Conservation (phyloP, 2,329 filamentous ascomycete genomes). For the Alternaria sp. region DNA sequence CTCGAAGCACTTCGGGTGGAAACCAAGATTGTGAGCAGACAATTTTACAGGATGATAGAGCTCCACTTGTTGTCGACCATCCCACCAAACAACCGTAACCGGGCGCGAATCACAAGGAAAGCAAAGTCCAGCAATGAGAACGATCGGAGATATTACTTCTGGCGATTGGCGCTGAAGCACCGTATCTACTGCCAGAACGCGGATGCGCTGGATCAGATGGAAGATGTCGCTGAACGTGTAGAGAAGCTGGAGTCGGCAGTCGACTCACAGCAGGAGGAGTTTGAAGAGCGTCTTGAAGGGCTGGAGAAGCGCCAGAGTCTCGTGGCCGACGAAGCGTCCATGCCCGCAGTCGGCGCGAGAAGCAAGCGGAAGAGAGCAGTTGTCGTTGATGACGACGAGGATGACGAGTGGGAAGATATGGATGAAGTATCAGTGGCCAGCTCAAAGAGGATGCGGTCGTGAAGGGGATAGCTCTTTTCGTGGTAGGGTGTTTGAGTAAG, state of each 20-base stretch:
- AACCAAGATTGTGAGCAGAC: constrained; percentile 76
- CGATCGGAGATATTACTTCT: constrained; percentile 70
- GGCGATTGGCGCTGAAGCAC: constrained; percentile 78
- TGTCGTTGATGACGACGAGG: constrained; percentile 48
- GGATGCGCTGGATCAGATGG: constrained; percentile 71
- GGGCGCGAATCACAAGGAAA: constrained; percentile 52
- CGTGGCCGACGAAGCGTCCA: constrained; percentile 21
- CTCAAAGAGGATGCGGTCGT: constrained; percentile 36
- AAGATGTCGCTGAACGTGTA: constrained; percentile 68
- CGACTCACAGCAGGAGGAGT: constrained; percentile 72
- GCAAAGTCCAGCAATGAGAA: constrained; percentile 60
- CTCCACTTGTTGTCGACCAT: constrained; percentile 72
- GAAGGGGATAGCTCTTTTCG: not conserved
- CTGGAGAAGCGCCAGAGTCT: constrained; percentile 45
- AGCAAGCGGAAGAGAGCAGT: constrained; percentile 41
- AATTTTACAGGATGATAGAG: constrained; percentile 76
- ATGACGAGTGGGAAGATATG: constrained; percentile 47
- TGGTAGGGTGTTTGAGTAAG: not conserved
- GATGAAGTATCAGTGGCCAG: constrained; percentile 35
- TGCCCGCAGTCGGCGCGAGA: constrained; percentile 16
- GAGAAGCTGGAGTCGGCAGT: constrained; percentile 75
- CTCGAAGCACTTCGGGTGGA: constrained; percentile 64
- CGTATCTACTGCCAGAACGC: constrained; percentile 77
- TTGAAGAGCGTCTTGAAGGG: constrained; percentile 67
- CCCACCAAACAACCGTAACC: constrained; percentile 55